phyloP scores from a whole-genome alignment of 2,329 filamentous ascomycete genomes.

The Neopestalotiopsis sp. region DNA sequence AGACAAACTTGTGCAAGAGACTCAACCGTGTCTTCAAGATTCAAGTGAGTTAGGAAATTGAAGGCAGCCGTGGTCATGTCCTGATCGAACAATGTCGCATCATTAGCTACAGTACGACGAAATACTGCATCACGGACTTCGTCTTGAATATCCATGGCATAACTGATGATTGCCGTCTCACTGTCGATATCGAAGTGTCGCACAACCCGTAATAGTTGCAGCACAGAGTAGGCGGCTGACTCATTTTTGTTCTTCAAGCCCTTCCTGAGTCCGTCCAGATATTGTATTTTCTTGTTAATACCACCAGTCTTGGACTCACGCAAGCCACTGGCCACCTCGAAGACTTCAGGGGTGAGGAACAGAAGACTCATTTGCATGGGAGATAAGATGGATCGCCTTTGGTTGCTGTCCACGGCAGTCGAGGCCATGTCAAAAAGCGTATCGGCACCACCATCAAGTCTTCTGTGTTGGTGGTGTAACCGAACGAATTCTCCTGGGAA shows the following conservation, averaged over 20 bases:
- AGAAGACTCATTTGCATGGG: slow-evolving; percentile 68
- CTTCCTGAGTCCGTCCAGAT: slow-evolving; percentile 68
- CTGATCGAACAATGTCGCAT: slow-evolving; percentile 60
- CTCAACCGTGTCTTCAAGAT: slow-evolving; percentile 62
- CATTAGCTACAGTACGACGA: slow-evolving; percentile 52
- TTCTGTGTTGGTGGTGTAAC: slow-evolving; percentile 63
- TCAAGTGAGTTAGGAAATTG: slow-evolving; percentile 67
- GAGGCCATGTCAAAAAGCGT: slow-evolving; percentile 73
- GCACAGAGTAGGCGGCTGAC: slow-evolving; percentile 69
- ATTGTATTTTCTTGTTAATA: slow-evolving; percentile 69
- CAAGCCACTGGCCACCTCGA: slow-evolving; percentile 72
- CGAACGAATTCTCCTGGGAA: slow-evolving; percentile 69
- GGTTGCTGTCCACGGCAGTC: slow-evolving; percentile 62
- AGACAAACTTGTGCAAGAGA: slow-evolving; percentile 63
- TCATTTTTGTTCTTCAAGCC: slow-evolving; percentile 68
- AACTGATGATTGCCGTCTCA: slow-evolving; percentile 68
- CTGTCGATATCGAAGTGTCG: slow-evolving; percentile 68
- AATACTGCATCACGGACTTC: slow-evolving; percentile 72
- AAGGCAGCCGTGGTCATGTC: slow-evolving; percentile 71
- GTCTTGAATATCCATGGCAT: slow-evolving; percentile 72
- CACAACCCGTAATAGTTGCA: slow-evolving; percentile 65
- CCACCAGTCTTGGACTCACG: slow-evolving; percentile 66
- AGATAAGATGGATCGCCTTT: slow-evolving; percentile 60
- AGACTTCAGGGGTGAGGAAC: slow-evolving; percentile 70
- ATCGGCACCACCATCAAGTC: slow-evolving; percentile 69